Evolutionary conservation across 2,329 filamentous ascomycete genomes (phyloP).

Genomic region (Ophiostoma quercus): DNA sequence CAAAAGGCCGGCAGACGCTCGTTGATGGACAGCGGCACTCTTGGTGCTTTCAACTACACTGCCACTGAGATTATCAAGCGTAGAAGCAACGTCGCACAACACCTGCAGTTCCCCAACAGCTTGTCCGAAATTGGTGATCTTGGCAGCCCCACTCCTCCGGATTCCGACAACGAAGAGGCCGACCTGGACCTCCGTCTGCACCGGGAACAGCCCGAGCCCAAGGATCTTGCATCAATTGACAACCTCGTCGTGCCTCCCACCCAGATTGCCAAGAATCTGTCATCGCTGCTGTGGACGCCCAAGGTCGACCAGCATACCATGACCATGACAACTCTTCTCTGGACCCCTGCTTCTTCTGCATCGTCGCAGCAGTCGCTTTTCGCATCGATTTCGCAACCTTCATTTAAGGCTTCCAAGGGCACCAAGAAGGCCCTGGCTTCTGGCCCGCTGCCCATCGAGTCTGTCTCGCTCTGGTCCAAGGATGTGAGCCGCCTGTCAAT

Average conservation of each 20-base stretch:
- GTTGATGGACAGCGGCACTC: neutral
- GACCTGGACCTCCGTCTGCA: slow-evolving; percentile 33
- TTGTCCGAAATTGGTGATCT: slow-evolving; percentile 41
- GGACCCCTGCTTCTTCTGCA: slow-evolving; percentile 29
- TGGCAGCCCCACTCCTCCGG: slow-evolving; percentile 51
- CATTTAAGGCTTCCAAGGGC: neutral
- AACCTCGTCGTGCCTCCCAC: neutral
- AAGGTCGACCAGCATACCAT: neutral
- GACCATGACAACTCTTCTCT: slow-evolving; percentile 28
- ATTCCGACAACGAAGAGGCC: slow-evolving; percentile 43
- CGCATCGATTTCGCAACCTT: neutral
- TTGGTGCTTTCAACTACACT: slow-evolving; percentile 15
- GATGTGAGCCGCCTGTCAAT: neutral
- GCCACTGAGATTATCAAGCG: neutral
- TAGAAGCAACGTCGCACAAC: slow-evolving; percentile 2
- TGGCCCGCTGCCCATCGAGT: slow-evolving; percentile 20
- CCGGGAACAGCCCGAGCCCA: neutral
- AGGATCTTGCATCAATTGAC: neutral
- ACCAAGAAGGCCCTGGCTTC: neutral
- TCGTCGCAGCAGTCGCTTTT: slow-evolving; percentile 31
- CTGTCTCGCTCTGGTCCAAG: slow-evolving; percentile 20
- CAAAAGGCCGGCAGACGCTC: neutral
- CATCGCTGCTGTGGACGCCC: slow-evolving; percentile 32
- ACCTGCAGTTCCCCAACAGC: slow-evolving; percentile 16
- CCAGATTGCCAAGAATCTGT: neutral